Percentiles rank a stretch among this genome's conserved stretches.
Conservation (phyloP, 2,329 filamentous ascomycete genomes). For the Ceratocystis lukuohia region DNA sequence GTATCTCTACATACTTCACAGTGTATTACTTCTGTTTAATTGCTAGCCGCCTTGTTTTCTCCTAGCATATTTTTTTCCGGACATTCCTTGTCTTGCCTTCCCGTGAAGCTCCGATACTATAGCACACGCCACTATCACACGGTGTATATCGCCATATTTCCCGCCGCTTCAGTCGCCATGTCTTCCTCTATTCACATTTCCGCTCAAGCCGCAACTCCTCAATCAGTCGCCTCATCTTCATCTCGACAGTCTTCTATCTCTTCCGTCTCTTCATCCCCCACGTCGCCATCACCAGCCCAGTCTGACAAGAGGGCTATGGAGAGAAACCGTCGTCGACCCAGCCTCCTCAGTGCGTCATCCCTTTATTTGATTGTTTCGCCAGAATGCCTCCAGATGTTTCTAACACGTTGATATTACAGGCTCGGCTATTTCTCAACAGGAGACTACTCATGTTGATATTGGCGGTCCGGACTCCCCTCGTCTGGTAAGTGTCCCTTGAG, state of each 20-base stretch:
- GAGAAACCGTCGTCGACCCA: constrained; percentile 38
- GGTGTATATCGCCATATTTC: not conserved
- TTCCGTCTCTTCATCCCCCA: constrained; percentile 39
- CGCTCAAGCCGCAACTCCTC: constrained; percentile 27
- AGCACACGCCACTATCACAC: not conserved
- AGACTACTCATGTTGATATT: constrained; percentile 70
- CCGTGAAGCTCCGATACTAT: not conserved
- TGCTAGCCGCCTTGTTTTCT: not conserved
- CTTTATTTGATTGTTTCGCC: not conserved
- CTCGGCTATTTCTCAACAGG: constrained; percentile 56
- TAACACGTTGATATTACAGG: constrained; percentile 34
- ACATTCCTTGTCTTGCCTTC: not conserved
- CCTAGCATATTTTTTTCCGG: not conserved
- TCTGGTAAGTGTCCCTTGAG: constrained; percentile 45
- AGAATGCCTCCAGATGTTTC: not conserved
- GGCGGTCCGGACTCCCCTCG: constrained; percentile 60
- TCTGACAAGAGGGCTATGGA: constrained; percentile 15
- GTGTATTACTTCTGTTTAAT: constrained; percentile 9
- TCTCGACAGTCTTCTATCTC: constrained; percentile 25
- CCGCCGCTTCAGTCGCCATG: constrained; percentile 32
- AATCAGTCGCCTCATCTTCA: constrained; percentile 30
- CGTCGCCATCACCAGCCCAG: constrained; percentile 31
- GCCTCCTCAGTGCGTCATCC: constrained; percentile 42
- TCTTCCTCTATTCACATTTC: constrained; percentile 61
- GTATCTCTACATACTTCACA: not conserved